Evolutionary conservation across 768 basidiomycete species (phyloP).

Genomic region (Leccinum subgranulosum): DNA sequence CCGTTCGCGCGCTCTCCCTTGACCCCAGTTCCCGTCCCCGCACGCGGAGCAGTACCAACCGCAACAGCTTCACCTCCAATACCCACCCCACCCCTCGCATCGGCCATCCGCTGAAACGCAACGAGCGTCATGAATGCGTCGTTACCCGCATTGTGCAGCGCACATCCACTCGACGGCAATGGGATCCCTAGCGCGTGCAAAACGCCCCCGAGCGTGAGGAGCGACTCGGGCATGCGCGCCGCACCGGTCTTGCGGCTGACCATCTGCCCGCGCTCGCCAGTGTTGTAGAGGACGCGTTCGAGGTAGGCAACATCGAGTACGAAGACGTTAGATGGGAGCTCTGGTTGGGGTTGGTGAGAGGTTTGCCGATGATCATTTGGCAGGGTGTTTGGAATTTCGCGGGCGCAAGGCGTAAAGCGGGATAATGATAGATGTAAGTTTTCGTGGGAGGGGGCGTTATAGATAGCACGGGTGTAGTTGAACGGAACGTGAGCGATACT

Average conservation of each 20-base stretch:
- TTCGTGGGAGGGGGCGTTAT: neutral
- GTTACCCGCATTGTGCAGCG: conserved; percentile 75
- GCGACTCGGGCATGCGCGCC: conserved; percentile 47
- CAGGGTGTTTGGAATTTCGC: neutral
- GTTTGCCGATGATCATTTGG: neutral
- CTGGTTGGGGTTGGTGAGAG: conserved; percentile 35
- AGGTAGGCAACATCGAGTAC: conserved; percentile 61
- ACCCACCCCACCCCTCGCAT: conserved; percentile 37
- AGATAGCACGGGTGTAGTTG: neutral
- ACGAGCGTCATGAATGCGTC: conserved; percentile 71
- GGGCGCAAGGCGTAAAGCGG: neutral
- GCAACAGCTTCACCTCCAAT: neutral
- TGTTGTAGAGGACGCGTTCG: conserved; percentile 59
- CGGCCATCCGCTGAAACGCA: conserved; percentile 65
- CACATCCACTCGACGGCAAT: conserved; percentile 23
- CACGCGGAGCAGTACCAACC: neutral
- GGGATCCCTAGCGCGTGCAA: conserved; percentile 52
- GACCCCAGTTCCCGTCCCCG: neutral
- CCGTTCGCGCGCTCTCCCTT: neutral
- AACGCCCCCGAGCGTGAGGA: conserved; percentile 61
- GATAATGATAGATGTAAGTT: neutral
- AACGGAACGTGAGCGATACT: neutral
- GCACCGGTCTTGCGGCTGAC: conserved; percentile 55
- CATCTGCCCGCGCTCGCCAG: conserved; percentile 60
- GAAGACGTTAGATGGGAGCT: conserved; percentile 71